Percentiles rank a stretch among this genome's conserved stretches.
These are phyloP conservation scores for Scutellaria minor DNA, from an alignment of 257 asterid species.

Conservation along the genomic window DNA sequence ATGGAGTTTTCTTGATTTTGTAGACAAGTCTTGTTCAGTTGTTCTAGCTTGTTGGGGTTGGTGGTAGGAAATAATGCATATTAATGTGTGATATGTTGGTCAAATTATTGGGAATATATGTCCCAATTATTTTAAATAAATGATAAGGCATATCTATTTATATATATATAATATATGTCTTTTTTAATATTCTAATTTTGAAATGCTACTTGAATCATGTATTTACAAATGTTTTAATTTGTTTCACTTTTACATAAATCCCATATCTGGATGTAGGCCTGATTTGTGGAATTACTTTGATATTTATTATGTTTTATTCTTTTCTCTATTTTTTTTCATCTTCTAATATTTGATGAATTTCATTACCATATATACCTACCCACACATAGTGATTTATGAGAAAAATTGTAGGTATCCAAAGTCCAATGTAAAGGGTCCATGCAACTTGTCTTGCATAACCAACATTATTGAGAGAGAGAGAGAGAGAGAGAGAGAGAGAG, in stretches of 20 bases:
- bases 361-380: not conserved
- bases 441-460: conserved; percentile 24
- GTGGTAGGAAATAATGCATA: conserved; percentile 26
- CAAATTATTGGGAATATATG: conserved; percentile 37
- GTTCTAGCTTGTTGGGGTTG: conserved; percentile 22
- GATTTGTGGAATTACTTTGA: too few species aligned
- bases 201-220: not conserved
- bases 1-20: conserved; percentile 28
- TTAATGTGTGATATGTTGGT: conserved; percentile 28
- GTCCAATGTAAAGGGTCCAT: conserved; percentile 18
- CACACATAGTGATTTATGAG: not conserved
- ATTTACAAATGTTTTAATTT: not conserved
- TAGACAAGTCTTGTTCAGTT: conserved; percentile 8
- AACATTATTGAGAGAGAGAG: conserved; percentile 28
- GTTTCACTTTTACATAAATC: too few species aligned
- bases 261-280: too few species aligned
- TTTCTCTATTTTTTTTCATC: too few species aligned
- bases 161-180: not conserved
- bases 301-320: too few species aligned
- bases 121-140: conserved; percentile 30
- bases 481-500: not conserved
- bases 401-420: not conserved
- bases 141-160: not conserved
- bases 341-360: too few species aligned
- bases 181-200: not conserved